Percentiles rank a stretch among this genome's conserved stretches.
Evolutionary conservation across 805 yeast genomes (phyloP).

Genomic region (Myxozyma vanderwaltii): DNA sequence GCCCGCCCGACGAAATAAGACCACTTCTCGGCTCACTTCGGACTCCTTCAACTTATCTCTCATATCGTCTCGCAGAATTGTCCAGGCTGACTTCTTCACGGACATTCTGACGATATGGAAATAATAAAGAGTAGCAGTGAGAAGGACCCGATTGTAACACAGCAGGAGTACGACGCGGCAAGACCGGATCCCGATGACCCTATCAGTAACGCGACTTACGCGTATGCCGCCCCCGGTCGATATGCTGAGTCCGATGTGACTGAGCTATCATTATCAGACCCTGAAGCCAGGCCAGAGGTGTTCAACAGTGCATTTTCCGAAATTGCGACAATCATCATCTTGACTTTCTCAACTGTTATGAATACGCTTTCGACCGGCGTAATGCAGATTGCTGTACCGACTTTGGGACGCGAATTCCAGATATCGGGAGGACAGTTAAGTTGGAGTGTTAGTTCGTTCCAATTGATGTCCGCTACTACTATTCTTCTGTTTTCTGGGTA

Average conservation of each 20-base stretch:
- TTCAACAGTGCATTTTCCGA: slow-evolving; percentile 45
- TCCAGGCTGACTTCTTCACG: too few relatives aligned
- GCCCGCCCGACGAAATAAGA: too few relatives aligned
- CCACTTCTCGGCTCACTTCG: too few relatives aligned
- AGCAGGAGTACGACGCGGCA: not conserved
- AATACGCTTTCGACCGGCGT: slow-evolving; percentile 46
- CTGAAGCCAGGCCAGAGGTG: slow-evolving; percentile 43
- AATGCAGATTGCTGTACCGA: slow-evolving; percentile 45
- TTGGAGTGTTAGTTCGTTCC: slow-evolving; percentile 49
- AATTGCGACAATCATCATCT: slow-evolving; percentile 40
- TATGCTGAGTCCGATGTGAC: not conserved
- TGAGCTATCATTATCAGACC: not conserved
- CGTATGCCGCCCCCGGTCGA: not conserved
- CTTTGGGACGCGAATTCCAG: slow-evolving; percentile 44
- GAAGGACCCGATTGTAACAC: not conserved
- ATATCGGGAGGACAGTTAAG: slow-evolving; percentile 48
- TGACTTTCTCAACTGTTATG: slow-evolving; percentile 49
- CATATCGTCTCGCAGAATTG: too few relatives aligned
- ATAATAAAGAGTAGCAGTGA: too few relatives aligned
- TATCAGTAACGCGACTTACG: slow-evolving; percentile 2
- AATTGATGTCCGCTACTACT: slow-evolving; percentile 50
- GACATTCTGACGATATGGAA: too few relatives aligned
- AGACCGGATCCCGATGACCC: not conserved
- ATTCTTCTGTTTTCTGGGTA: slow-evolving; percentile 48
- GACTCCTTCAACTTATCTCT: too few relatives aligned